phyloP scores from a whole-genome alignment of 129 eudicot genomes.

The Scalesia atractyloides region DNA sequence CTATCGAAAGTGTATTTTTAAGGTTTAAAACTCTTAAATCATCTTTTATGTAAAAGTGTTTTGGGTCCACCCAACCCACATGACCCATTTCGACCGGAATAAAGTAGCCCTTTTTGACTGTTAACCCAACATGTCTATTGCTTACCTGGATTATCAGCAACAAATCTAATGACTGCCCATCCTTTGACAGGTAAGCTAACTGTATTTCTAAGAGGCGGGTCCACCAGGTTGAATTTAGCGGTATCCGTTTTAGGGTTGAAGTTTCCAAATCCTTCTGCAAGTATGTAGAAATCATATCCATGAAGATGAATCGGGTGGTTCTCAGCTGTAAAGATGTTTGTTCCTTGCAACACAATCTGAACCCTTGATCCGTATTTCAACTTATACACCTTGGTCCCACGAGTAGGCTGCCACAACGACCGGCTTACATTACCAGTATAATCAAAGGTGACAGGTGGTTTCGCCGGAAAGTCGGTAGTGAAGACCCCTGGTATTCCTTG shows the following conservation, averaged over 20 bases:
- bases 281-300: slow-evolving; percentile 88
- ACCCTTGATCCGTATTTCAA: slow-evolving; percentile 78
- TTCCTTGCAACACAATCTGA: slow-evolving; percentile 88
- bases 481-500: slow-evolving; percentile 78
- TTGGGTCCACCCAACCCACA: neutral
- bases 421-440: slow-evolving; percentile 92
- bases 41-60: neutral
- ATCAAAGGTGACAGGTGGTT: slow-evolving; percentile 76
- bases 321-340: slow-evolving; percentile 83
- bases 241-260: slow-evolving; percentile 71
- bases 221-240: slow-evolving; percentile 81
- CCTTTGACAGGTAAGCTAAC: slow-evolving; percentile 86
- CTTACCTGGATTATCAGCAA: slow-evolving; percentile 97
- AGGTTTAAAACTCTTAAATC: neutral
- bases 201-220: slow-evolving; percentile 91
- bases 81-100: neutral
- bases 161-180: slow-evolving; percentile 92
- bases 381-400: slow-evolving; percentile 66
- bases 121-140: neutral
- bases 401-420: slow-evolving; percentile 77
- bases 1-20: neutral
- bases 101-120: neutral
- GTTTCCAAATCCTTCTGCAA: slow-evolving; percentile 94
- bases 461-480: slow-evolving; percentile 72
- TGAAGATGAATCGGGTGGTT: slow-evolving; percentile 99